Conservation (phyloP, 164 flowering plant species). For the Nymphaea thermarum region DNA sequence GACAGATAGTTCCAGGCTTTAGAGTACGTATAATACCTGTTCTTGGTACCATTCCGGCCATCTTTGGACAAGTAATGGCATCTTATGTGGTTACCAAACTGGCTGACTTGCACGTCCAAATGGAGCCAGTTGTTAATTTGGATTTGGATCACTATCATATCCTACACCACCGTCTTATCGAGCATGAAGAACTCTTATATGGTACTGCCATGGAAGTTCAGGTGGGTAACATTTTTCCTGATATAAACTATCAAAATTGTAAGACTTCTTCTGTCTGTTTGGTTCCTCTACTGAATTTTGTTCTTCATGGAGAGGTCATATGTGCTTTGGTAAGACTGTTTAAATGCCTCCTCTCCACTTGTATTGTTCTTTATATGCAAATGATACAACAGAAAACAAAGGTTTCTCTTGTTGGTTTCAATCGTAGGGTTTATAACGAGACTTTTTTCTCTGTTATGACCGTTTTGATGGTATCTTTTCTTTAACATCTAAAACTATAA, state of each 20-base stretch:
- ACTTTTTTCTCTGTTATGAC: too few relatives aligned
- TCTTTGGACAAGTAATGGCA: slow-evolving; percentile 98
- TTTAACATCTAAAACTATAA: too few relatives aligned
- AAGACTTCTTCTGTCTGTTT: not conserved
- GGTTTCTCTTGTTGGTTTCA: too few relatives aligned
- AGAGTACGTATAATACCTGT: slow-evolving; percentile 96
- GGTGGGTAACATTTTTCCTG: slow-evolving; percentile 24
- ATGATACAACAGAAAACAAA: too few relatives aligned
- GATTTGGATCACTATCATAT: slow-evolving; percentile 68
- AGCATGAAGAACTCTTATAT: slow-evolving; percentile 79
- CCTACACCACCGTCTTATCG: slow-evolving; percentile 90
- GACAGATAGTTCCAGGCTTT: slow-evolving; percentile 84
- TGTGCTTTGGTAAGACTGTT: slow-evolving; percentile 1
- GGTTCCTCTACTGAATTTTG: not conserved
- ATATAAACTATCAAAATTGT: too few relatives aligned
- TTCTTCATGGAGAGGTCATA: not conserved
- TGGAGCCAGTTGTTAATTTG: slow-evolving; percentile 81
- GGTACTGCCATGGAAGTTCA: slow-evolving; percentile 63
- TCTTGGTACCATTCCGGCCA: slow-evolving; percentile 89
- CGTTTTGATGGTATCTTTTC: too few relatives aligned
- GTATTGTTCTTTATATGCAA: too few relatives aligned
- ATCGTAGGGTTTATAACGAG: too few relatives aligned
- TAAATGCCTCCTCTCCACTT: too few relatives aligned
- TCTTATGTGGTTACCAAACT: slow-evolving; percentile 81
- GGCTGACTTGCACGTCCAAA: slow-evolving; percentile 62